Base-by-base conservation (phyloP, 2,329 filamentous ascomycete species). In the Fusarium sp. region DNA sequence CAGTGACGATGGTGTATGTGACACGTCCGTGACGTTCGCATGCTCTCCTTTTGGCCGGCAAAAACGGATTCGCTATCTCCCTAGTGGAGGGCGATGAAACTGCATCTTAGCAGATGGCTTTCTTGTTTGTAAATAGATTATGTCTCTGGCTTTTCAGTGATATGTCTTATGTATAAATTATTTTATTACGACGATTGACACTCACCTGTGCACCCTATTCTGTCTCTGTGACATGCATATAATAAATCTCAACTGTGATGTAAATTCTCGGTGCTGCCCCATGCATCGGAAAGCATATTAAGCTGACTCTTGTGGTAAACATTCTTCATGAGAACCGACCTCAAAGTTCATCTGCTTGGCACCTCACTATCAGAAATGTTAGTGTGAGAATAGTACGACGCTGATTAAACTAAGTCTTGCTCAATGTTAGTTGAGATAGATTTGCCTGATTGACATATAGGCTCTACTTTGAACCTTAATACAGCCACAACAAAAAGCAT, bases 61-160 rank as follows among this genome's bases (percentile, higher is more conserved):
- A 48, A 40, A 43, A 26, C 50, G 33, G 38, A 61, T 56, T 72
- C 43, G 45, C 54, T 45, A 13, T 24, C 51, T 71, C 64, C 64
- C 64, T 31, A 71, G 68, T 44, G 68, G 68, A 71, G 26, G 24
- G 71, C 44, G 49, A 50, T 53, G 58, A 49, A 59, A 60, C 54
- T 54, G 57, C 69, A 65, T 65, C 67, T 58, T 36, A 49, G 28
- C 53, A 71, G 58, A 72, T 64, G 59, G 51, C 49, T 68, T 74
- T 68, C 70, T 31, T 73, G 66, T 74, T 69, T 72, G 64, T 74
- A 74, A 62, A 74, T 74, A 74, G 72, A 74, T 68, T 65, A 54
- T 72, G 72, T 54, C 58, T 46, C 61, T 72, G 66, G 17, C 46
- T 43, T 69, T 69, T 61, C 67, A 59, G 72, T 46, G 58, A 40